Base-by-base conservation (phyloP, 805 yeast species). In the Ogataea nonfermentans region DNA sequence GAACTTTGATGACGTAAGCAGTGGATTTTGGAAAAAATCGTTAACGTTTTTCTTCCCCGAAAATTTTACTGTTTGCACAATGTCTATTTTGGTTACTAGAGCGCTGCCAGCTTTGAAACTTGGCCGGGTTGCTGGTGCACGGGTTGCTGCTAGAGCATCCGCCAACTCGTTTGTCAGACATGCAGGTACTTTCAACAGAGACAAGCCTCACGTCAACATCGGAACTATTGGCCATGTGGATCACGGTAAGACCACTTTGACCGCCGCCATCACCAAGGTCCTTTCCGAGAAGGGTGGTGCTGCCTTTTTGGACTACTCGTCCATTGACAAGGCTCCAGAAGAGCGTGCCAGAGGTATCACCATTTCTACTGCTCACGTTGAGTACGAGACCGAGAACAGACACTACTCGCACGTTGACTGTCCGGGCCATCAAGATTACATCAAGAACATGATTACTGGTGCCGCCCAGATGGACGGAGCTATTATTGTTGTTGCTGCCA, bases 391-490 rank as follows among this genome's bases (percentile, higher is more conserved):
- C 48, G 88, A 72, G 22, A 86, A 84, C 66, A 84, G 97, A 71
- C 98, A 91, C 69, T 90, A 90, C 63, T 91, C 98, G 56, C 97
- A 90, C 67, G 96, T 90, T 55, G 98, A 90, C 76, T 88, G 96
- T 69, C 97, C 97, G 41, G 98, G 98, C 62, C 98, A 91, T 79
- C 93, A 95, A 52, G 98, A 91, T 77, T 91, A 90, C 72, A 91
- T 91, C 71, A 91, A 91, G 76, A 91, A 91, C 71, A 91, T 91
- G 98, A 91, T 91, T 68, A 88, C 96, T 53, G 98, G 98, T 82
- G 97, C 98, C 59, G 96, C 98, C 59, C 96, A 91, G 69, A 90
- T 90, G 97, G 98, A 91, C 68, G 97, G 98, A 76, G 98, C 97
- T 54, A 90, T 91, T 58, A 91, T 91, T 72, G 98, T 91, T 48